A percentile compares a stretch with the other conserved stretches of the same genome.
phyloP scores from a whole-genome alignment of 78 protist genomes.

The Dictyostelium firmibasis region DNA sequence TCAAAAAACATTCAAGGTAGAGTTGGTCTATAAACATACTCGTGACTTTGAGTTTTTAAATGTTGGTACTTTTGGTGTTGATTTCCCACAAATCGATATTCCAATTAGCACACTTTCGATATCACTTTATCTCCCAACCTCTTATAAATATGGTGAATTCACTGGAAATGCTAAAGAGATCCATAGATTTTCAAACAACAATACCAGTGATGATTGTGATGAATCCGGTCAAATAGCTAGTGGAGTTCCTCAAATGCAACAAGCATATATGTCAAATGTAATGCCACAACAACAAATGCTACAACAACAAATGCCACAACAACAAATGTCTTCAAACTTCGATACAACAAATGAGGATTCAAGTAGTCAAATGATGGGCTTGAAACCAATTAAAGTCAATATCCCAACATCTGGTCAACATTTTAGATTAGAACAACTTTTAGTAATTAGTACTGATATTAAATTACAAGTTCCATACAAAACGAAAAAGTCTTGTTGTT shows the following conservation, averaged over 20 bases:
- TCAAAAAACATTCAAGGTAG: constrained; percentile 52
- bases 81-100: constrained; percentile 63
- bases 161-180: constrained; percentile 49
- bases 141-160: constrained; percentile 1
- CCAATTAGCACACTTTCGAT: constrained; percentile 30
- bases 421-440: constrained; percentile 12
- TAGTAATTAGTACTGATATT: neutral
- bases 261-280: neutral
- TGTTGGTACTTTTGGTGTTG: neutral
- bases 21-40: constrained; percentile 34
- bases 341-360: neutral
- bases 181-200: neutral
- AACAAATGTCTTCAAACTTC: neutral
- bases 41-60: neutral
- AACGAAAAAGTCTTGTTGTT: neutral
- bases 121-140: constrained; percentile 23
- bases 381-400: constrained; percentile 54
- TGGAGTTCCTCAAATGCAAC: too few species aligned
- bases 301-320: neutral
- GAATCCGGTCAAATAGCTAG: too few species aligned
- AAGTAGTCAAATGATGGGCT: constrained; percentile 16
- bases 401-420: constrained; percentile 20
- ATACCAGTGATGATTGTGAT: neutral
- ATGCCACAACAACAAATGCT: constrained; percentile 5
- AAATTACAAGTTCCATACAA: neutral